Conservation (phyloP, 2,329 filamentous ascomycete species). For the Fusarium nisikadoi region DNA sequence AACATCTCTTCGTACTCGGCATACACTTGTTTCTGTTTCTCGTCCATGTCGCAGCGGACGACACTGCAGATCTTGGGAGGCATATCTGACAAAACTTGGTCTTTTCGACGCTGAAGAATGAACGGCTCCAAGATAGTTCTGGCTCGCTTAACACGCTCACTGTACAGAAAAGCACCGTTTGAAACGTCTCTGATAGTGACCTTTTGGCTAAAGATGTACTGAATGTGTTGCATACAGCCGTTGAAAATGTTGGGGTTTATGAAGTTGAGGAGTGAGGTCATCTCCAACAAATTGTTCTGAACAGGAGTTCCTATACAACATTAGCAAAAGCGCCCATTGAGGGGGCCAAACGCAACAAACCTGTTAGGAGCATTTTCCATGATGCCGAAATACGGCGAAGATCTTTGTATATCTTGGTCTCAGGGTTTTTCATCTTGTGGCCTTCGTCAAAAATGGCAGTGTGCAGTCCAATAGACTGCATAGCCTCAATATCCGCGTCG, state of each 20-base stretch:
- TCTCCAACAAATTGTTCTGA: conserved; percentile 93
- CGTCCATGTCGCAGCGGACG: conserved; percentile 82
- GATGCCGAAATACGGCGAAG: conserved; percentile 79
- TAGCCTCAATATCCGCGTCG: conserved; percentile 60
- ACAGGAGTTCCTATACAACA: conserved; percentile 82
- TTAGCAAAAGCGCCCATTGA: conserved; percentile 24
- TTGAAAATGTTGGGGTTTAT: conserved; percentile 89
- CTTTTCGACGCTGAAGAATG: conserved; percentile 91
- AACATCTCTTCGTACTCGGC: conserved; percentile 71
- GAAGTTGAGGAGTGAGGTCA: conserved; percentile 91
- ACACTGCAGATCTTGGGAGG: conserved; percentile 82
- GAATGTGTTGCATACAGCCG: conserved; percentile 79
- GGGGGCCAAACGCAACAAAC: conserved; percentile 30
- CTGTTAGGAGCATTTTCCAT: conserved; percentile 83
- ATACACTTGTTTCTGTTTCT: conserved; percentile 79
- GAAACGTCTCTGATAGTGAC: conserved; percentile 83
- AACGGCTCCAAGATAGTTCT: conserved; percentile 95
- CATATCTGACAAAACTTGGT: conserved; percentile 86
- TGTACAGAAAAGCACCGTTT: conserved; percentile 85
- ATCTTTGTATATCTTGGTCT: conserved; percentile 82
- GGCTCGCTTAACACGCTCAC: conserved; percentile 85
- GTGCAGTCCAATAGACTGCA: conserved; percentile 61
- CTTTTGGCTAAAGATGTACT: conserved; percentile 90
- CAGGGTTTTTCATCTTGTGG: conserved; percentile 89
- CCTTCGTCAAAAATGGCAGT: conserved; percentile 89